A percentile compares a stretch with the other conserved stretches of the same genome.
phyloP scores from a whole-genome alignment of 164 flowering plant species.

The Nymphaea thermarum region DNA sequence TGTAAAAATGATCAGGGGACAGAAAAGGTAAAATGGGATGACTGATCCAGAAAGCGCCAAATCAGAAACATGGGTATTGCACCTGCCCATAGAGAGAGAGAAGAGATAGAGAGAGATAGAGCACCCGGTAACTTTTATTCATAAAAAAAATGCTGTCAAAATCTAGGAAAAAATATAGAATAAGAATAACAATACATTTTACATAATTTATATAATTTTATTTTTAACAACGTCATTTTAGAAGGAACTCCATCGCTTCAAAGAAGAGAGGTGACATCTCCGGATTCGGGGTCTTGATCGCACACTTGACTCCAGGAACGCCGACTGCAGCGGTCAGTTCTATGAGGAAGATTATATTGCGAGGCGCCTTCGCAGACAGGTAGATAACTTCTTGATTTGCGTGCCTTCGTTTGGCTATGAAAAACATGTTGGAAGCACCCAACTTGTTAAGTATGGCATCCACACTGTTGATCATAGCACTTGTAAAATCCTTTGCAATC shows the following conservation, averaged over 20 bases:
- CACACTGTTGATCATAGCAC: conserved; percentile 40
- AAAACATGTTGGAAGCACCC: conserved; percentile 76
- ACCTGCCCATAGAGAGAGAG: too few relatives aligned
- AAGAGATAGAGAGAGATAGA: too few relatives aligned
- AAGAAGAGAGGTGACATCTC: conserved; percentile 95
- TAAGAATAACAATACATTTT: too few relatives aligned
- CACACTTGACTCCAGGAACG: conserved; percentile 69
- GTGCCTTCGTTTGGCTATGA: conserved; percentile 85
- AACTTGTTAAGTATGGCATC: conserved; percentile 64
- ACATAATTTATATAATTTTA: too few relatives aligned
- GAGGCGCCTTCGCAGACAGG: conserved; percentile 74
- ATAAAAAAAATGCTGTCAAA: too few relatives aligned
- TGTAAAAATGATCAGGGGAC: too few relatives aligned
- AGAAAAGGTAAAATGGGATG: too few relatives aligned
- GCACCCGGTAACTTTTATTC: too few relatives aligned
- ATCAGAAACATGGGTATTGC: too few relatives aligned
- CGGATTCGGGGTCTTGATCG: conserved; percentile 78
- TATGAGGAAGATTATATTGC: conserved; percentile 64
- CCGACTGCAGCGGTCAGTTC: conserved; percentile 82
- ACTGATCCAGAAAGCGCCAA: too few relatives aligned
- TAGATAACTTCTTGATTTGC: conserved; percentile 84
- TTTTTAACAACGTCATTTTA: conserved; percentile 11
- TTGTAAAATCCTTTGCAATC: conserved; percentile 59
- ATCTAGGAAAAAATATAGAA: too few relatives aligned
- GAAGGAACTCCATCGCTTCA: conserved; percentile 68